A percentile compares a stretch with the other conserved stretches of the same genome.
phyloP scores from a whole-genome alignment of 768 basidiomycete genomes.

The Amanita molliuscula region DNA sequence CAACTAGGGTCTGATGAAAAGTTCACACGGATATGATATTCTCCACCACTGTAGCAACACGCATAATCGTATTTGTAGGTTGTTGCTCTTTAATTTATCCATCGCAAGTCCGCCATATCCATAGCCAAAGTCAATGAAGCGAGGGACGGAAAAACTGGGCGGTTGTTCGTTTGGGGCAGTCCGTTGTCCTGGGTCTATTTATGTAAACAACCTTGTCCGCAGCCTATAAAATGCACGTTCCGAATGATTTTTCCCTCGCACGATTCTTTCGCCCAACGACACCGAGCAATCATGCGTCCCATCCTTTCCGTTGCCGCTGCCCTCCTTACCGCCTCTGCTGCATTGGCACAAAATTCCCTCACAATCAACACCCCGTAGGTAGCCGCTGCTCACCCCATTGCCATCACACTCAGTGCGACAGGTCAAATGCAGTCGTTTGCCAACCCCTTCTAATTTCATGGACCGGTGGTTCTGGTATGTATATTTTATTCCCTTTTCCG shows the following conservation, averaged over 20 bases:
- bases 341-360: conserved; percentile 31
- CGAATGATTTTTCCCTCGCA: conserved; percentile 13
- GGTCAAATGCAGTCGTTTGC: conserved; percentile 42
- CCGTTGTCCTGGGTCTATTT: conserved; percentile 14
- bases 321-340: conserved; percentile 30
- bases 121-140: background rate
- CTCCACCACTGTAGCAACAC: background rate
- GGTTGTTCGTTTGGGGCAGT: background rate
- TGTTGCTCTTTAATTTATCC: background rate
- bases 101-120: background rate
- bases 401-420: conserved; percentile 13
- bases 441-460: conserved; percentile 45
- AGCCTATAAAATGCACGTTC: conserved; percentile 10
- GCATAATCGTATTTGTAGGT: background rate
- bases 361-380: conserved; percentile 66
- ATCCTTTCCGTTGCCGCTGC: conserved; percentile 28
- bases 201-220: conserved; percentile 15
- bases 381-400: background rate
- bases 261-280: conserved; percentile 17
- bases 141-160: background rate
- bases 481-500: background rate
- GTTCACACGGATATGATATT: conserved; percentile 2
- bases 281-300: conserved; percentile 25
- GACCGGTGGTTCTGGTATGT: conserved; percentile 47
- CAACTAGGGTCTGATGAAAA: background rate